A percentile compares a stretch with the other conserved stretches of the same genome.
Evolutionary conservation across 2,329 filamentous ascomycete genomes (phyloP).

Genomic region (Colletotrichum orchidophilum): DNA sequence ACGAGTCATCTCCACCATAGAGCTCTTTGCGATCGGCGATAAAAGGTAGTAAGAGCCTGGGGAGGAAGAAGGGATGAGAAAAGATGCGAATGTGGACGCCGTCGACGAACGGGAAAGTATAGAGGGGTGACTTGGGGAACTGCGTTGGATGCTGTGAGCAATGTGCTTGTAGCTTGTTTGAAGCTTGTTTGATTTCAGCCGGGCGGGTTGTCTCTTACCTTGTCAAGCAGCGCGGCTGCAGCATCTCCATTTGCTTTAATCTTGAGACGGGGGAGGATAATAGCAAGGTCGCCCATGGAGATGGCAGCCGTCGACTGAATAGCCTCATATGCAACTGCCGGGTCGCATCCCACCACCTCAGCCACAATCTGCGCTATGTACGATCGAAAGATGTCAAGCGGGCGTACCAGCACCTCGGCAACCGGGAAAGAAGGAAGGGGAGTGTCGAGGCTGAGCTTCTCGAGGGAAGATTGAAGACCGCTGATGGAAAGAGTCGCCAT

Average conservation of each 20-base stretch:
- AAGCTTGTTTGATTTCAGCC: no score
- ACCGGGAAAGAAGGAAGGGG: slow-evolving; percentile 36
- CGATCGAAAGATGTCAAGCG: slow-evolving; percentile 43
- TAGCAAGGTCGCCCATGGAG: slow-evolving; percentile 42
- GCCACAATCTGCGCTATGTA: slow-evolving; percentile 40
- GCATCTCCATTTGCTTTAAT: slow-evolving; percentile 33
- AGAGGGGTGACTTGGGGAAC: slow-evolving; percentile 67
- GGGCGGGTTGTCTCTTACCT: not conserved
- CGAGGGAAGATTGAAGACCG: slow-evolving; percentile 65
- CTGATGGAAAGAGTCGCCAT: slow-evolving; percentile 69
- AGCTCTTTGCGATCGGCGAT: slow-evolving; percentile 64
- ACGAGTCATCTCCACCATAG: slow-evolving; percentile 68
- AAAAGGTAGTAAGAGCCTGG: slow-evolving; percentile 65
- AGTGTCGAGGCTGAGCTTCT: slow-evolving; percentile 60
- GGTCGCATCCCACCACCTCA: slow-evolving; percentile 35
- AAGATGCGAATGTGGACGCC: slow-evolving; percentile 73
- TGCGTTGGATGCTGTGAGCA: slow-evolving; percentile 36
- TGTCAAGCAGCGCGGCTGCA: slow-evolving; percentile 7
- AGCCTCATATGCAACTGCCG: slow-evolving; percentile 40
- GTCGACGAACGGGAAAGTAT: slow-evolving; percentile 62
- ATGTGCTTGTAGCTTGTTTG: rapidly evolving
- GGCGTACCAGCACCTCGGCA: slow-evolving; percentile 39
- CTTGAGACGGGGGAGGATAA: slow-evolving; percentile 44
- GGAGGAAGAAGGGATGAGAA: slow-evolving; percentile 67
- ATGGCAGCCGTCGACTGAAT: slow-evolving; percentile 40